These are phyloP conservation scores for Candida takata DNA, from an alignment of 805 yeast species.

Conservation along the genomic window DNA sequence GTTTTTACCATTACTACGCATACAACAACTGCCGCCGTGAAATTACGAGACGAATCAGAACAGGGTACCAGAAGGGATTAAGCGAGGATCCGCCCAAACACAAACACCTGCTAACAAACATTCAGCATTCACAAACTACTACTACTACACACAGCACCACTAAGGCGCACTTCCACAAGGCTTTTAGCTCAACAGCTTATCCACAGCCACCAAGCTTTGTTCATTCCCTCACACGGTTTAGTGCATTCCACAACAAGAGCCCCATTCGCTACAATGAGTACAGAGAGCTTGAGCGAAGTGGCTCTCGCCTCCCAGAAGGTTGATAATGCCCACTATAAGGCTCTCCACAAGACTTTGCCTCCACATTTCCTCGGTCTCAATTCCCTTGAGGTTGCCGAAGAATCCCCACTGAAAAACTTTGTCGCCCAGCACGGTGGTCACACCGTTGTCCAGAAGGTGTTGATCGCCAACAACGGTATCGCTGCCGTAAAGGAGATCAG, in stretches of 20 bases:
- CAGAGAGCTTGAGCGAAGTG: slow-evolving; percentile 33
- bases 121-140: slow-evolving; percentile 16
- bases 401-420: slow-evolving; percentile 73
- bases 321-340: slow-evolving; percentile 27
- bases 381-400: slow-evolving; percentile 68
- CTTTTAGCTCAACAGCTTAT: neutral
- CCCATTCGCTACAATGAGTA: slow-evolving; percentile 27
- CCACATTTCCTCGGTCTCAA: slow-evolving; percentile 77
- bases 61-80: no score
- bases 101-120: slow-evolving; percentile 1
- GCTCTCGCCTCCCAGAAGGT: slow-evolving; percentile 22
- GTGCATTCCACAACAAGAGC: neutral
- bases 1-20: no score
- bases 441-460: slow-evolving; percentile 80
- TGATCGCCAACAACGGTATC: slow-evolving; percentile 98
- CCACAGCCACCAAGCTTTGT: neutral
- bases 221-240: neutral
- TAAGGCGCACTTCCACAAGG: slow-evolving; percentile 4
- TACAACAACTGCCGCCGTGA: no score
- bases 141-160: slow-evolving; percentile 4
- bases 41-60: no score
- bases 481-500: slow-evolving; percentile 99
- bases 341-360: slow-evolving; percentile 42
- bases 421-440: slow-evolving; percentile 87
- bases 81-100: no score